Conservation (phyloP, 2,329 filamentous ascomycete species). For the Myriosclerotinia curreyana region DNA sequence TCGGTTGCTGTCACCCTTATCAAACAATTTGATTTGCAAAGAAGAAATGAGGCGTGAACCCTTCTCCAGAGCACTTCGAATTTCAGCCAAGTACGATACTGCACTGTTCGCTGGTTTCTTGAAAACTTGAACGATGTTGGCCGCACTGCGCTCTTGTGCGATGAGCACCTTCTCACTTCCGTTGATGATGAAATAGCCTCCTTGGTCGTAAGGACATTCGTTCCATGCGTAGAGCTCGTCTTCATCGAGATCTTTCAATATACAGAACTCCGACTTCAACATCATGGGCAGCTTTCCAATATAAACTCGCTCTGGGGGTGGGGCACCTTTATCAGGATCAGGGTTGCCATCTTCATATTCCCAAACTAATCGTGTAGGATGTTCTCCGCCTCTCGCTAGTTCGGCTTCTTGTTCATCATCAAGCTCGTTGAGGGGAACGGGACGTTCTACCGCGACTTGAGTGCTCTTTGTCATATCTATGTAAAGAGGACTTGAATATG, state of each 20-base stretch:
- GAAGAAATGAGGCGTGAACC: constrained; percentile 93
- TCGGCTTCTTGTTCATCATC: constrained; percentile 62
- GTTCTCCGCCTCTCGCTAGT: constrained; percentile 53
- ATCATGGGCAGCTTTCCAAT: constrained; percentile 96
- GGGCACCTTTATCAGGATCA: constrained; percentile 48
- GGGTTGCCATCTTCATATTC: constrained; percentile 50
- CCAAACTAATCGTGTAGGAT: constrained; percentile 58
- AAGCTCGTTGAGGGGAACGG: constrained; percentile 63
- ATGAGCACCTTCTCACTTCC: constrained; percentile 98
- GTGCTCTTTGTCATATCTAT: constrained; percentile 84
- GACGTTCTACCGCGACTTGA: constrained; percentile 75
- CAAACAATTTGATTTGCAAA: constrained; percentile 83
- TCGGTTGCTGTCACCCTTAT: constrained; percentile 76
- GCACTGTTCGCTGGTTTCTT: constrained; percentile 93
- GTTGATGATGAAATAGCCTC: constrained; percentile 99
- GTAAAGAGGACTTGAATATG: constrained; percentile 89
- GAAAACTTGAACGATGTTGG: constrained; percentile 99
- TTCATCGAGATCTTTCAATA: constrained; percentile 78
- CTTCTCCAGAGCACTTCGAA: constrained; percentile 93
- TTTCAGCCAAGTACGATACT: constrained; percentile 91
- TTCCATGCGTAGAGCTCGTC: constrained; percentile 86
- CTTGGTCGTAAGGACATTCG: constrained; percentile 97
- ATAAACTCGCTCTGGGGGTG: constrained; percentile 62
- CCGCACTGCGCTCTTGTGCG: constrained; percentile 93
- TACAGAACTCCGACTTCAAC: constrained; percentile 96